These are phyloP conservation scores for Boletus reticuloceps DNA, from an alignment of 768 basidiomycete species.

Conservation along the genomic window DNA sequence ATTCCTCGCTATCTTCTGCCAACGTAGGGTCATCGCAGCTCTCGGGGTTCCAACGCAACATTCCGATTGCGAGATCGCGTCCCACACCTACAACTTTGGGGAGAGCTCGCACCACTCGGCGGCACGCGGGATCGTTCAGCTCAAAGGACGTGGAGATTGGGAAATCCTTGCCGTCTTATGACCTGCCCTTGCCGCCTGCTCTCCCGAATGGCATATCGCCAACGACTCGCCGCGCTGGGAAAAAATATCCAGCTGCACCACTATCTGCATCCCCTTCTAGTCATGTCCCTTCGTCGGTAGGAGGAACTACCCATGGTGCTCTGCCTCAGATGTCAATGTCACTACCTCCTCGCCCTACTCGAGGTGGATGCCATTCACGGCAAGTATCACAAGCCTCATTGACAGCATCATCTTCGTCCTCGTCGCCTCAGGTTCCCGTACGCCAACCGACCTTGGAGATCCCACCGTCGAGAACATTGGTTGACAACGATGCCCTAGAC, in stretches of 20 bases:
- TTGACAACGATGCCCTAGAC: constrained; percentile 77
- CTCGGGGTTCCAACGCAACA: constrained; percentile 18
- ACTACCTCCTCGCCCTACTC: constrained; percentile 11
- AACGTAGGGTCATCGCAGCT: constrained; percentile 26
- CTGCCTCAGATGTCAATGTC: constrained; percentile 10
- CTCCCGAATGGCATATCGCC: constrained; percentile 29
- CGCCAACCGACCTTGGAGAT: constrained; percentile 44
- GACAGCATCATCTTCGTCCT: constrained; percentile 38
- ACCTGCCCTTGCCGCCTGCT: constrained; percentile 32
- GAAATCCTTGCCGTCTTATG: constrained; percentile 69
- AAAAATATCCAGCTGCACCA: constrained; percentile 45
- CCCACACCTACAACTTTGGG: constrained; percentile 30
- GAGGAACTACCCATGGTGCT: constrained; percentile 2
- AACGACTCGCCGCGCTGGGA: constrained; percentile 45
- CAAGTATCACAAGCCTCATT: constrained; percentile 44
- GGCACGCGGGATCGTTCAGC: constrained; percentile 96
- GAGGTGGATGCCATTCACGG: constrained; percentile 36
- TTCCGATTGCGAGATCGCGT: constrained; percentile 31
- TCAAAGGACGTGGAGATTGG: constrained; percentile 89
- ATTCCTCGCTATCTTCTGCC: constrained; percentile 27
- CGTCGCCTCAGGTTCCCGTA: constrained; percentile 25
- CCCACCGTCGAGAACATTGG: constrained; percentile 56
- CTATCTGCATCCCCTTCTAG: constrained; percentile 25
- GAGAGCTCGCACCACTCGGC: constrained; percentile 57
- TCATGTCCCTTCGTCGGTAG: constrained; percentile 10